These are phyloP conservation scores for Chalciporus sp. DNA, from an alignment of 1,284 basidiomycete species.

Conservation along the genomic window DNA sequence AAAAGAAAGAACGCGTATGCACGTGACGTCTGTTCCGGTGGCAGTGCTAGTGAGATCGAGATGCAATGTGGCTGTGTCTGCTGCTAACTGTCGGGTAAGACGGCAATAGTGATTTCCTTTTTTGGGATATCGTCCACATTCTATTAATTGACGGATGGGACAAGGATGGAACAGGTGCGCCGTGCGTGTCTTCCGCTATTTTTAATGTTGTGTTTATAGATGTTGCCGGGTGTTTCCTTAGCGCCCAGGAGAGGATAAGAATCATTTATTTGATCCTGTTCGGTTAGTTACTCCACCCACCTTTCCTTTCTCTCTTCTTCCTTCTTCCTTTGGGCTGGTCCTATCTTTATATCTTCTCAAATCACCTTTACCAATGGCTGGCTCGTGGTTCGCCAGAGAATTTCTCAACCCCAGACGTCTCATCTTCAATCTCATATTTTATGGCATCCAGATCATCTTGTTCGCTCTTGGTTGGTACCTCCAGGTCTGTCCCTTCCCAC, in stretches of 20 bases:
- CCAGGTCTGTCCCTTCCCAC: slow-evolving; percentile 51
- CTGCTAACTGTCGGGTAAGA: no score
- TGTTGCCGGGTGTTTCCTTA: no score
- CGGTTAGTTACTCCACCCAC: no score
- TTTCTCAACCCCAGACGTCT: slow-evolving; percentile 64
- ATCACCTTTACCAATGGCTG: slow-evolving; percentile 45
- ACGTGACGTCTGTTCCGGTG: background rate
- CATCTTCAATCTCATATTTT: slow-evolving; percentile 75
- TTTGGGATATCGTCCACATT: background rate
- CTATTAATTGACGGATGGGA: background rate
- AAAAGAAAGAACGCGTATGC: background rate
- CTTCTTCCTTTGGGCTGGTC: slow-evolving; percentile 7
- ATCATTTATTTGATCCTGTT: no score
- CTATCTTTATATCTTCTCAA: slow-evolving; percentile 4
- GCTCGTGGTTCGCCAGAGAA: slow-evolving; percentile 72
- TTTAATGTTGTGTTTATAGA: no score
- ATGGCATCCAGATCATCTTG: slow-evolving; percentile 67
- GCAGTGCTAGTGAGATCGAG: background rate
- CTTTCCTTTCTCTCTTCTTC: background rate
- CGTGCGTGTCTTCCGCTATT: no score
- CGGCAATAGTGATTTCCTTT: no score
- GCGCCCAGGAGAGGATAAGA: no score
- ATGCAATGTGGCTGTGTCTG: no score
- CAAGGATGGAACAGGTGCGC: no score
- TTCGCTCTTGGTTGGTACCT: slow-evolving; percentile 82